A percentile compares a stretch with the other conserved stretches of the same genome.
phyloP scores from a whole-genome alignment of 2,329 filamentous ascomycete genomes.

The Colletotrichum magnum region DNA sequence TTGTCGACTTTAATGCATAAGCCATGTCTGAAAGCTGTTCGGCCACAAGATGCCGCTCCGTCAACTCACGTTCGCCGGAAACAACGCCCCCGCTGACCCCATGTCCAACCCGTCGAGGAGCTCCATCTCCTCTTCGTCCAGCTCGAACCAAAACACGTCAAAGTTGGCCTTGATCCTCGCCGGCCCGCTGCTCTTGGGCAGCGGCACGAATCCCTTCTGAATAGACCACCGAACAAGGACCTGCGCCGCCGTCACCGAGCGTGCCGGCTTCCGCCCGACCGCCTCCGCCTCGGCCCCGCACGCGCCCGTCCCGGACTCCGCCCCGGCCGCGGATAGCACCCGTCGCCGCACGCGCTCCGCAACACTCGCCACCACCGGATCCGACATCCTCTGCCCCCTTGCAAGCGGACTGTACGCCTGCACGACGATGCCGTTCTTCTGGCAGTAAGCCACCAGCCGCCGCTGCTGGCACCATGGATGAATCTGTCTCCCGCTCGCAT shows the following conservation, averaged over 20 bases:
- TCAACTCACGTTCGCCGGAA: constrained; percentile 48
- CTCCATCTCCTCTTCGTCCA: constrained; percentile 70
- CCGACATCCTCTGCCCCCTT: constrained; percentile 56
- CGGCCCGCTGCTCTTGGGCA: constrained; percentile 75
- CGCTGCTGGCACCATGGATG: constrained; percentile 78
- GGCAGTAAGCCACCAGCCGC: constrained; percentile 68
- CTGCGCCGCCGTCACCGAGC: constrained; percentile 71
- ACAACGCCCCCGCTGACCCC: constrained; percentile 48
- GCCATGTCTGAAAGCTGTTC: too few relatives aligned
- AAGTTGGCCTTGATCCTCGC: constrained; percentile 73
- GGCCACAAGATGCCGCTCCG: background rate
- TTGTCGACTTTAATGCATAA: too few relatives aligned
- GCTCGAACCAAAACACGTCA: constrained; percentile 72
- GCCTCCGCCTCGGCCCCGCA: background rate
- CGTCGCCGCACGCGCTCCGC: constrained; percentile 13
- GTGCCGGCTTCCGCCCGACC: constrained; percentile 69
- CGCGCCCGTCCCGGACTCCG: background rate
- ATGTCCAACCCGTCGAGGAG: constrained; percentile 48
- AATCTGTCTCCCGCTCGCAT: constrained; percentile 64
- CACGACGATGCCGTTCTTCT: constrained; percentile 79
- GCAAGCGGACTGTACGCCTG: constrained; percentile 57
- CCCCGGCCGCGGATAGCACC: background rate
- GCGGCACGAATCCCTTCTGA: constrained; percentile 78
- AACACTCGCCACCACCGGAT: constrained; percentile 63
- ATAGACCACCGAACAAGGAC: constrained; percentile 78